Evolutionary conservation across 164 flowering plant species (phyloP), one percentile per base, ranked within the genome.

Genomic region (Vitis vinifera): DNA sequence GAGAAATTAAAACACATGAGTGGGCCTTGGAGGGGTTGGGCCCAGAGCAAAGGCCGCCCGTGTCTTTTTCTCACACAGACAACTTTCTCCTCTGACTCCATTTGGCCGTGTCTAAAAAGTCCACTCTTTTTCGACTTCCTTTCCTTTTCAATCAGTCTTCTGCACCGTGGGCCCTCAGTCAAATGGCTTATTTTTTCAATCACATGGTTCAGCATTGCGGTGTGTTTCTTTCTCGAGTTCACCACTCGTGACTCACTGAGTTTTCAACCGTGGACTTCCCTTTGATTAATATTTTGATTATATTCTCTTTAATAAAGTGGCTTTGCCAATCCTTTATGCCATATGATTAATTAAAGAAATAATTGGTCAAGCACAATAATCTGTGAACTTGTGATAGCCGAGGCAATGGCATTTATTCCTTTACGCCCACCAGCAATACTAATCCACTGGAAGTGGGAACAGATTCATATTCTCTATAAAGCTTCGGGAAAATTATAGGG

Each of bases 61-160:
- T 74, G 77, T 67, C 80, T 17, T 67, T 73, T 77, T 66, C 52
- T 74, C 14, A 69, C 64, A 70, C 75, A 51, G 70, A 72, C 70
- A 69, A 16, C 55, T 69, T 56, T 51, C 66, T 17, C 49, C 10
- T 78, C 81, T 68, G 75, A 71, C 68, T 64, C 65, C n/a, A 23
- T 68, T 78, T 44, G 75, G 71, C 72, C 63, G 71, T 31, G 62
- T 37, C 62, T 63, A 14, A 19, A 71, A 78, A 78, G 73, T 78
- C 81, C 66, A 74, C 77, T 71, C 77, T 71, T 55, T 65, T 59
- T 71, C 51, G 6, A 37, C 2, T 73, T 61, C 55, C 60, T 62
- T 55, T 10, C 48, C 16, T 50, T 23, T 30, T 55, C 6, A 12
- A 49, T 44, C 30, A 13, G 50, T 51, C 55, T 16, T 10, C 62